A percentile compares a stretch with the other conserved stretches of the same genome.
phyloP scores from a whole-genome alignment of 768 basidiomycete genomes.

The Pisolithus microcarpus region DNA sequence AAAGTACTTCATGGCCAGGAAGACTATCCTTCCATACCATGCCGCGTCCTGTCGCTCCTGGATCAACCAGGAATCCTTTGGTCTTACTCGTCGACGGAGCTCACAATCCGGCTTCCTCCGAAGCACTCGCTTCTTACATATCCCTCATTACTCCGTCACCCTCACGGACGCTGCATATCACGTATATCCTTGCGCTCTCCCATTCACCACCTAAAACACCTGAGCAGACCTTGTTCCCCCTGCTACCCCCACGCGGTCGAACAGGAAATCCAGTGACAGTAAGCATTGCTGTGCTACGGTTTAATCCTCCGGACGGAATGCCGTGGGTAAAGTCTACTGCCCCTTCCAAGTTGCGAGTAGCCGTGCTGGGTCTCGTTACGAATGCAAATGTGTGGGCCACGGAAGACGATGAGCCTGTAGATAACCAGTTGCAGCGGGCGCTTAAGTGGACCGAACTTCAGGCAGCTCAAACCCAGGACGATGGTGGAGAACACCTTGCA shows the following conservation, averaged over 20 bases:
- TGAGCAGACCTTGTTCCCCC: constrained; percentile 57
- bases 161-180: constrained; percentile 35
- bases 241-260: constrained; percentile 42
- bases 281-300: constrained; percentile 50
- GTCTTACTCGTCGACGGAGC: constrained; percentile 83
- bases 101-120: constrained; percentile 79
- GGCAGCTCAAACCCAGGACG: constrained; percentile 1
- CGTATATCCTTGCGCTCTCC: constrained; percentile 78
- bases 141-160: constrained; percentile 26
- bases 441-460: constrained; percentile 37
- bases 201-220: constrained; percentile 83
- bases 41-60: constrained; percentile 14
- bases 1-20: constrained; percentile 67
- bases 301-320: constrained; percentile 83
- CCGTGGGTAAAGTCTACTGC: constrained; percentile 79
- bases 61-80: constrained; percentile 16
- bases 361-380: constrained; percentile 38
- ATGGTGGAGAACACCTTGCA: constrained; percentile 37
- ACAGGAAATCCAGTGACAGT: constrained; percentile 24
- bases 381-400: constrained; percentile 42
- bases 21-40: constrained; percentile 63
- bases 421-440: constrained; percentile 38
- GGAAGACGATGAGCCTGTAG: constrained; percentile 25
- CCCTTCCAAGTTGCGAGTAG: constrained; percentile 41
- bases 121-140: constrained; percentile 56